These are phyloP conservation scores for Plectosphaerella cucumerina DNA, from an alignment of 2,329 filamentous ascomycete species.

Conservation along the genomic window DNA sequence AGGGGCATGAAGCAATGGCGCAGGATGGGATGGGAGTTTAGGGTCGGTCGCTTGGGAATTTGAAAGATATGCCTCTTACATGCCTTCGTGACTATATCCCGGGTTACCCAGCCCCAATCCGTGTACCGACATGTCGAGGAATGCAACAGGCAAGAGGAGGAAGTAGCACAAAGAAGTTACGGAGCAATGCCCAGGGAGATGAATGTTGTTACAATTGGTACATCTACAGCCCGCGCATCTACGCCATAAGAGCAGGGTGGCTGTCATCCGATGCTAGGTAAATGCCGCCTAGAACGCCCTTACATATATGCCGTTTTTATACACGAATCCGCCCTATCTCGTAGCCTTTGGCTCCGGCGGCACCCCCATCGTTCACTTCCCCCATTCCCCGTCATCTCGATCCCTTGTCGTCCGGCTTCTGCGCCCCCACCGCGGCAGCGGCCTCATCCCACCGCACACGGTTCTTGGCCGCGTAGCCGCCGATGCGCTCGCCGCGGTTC, in stretches of 20 bases:
- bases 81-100: too few relatives aligned
- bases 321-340: background rate
- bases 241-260: slow-evolving; percentile 9
- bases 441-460: slow-evolving; percentile 19
- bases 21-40: too few relatives aligned
- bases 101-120: too few relatives aligned
- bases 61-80: too few relatives aligned
- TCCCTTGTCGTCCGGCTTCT: slow-evolving; percentile 1
- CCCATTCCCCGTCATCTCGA: background rate
- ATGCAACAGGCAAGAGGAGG: too few relatives aligned
- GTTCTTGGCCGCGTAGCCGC: slow-evolving; percentile 43
- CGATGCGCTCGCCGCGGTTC: slow-evolving; percentile 47
- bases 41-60: too few relatives aligned
- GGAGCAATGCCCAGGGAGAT: background rate
- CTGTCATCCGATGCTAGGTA: slow-evolving; percentile 4
- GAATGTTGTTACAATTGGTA: background rate
- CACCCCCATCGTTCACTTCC: background rate
- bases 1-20: too few relatives aligned
- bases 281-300: slow-evolving; percentile 9
- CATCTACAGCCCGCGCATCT: background rate
- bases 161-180: too few relatives aligned
- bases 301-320: background rate
- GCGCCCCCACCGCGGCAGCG: slow-evolving; percentile 3
- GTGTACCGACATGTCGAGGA: too few relatives aligned
- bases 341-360: too few relatives aligned